Base-by-base conservation (phyloP, 441 rosid genomes). In the Erodium texanum region DNA sequence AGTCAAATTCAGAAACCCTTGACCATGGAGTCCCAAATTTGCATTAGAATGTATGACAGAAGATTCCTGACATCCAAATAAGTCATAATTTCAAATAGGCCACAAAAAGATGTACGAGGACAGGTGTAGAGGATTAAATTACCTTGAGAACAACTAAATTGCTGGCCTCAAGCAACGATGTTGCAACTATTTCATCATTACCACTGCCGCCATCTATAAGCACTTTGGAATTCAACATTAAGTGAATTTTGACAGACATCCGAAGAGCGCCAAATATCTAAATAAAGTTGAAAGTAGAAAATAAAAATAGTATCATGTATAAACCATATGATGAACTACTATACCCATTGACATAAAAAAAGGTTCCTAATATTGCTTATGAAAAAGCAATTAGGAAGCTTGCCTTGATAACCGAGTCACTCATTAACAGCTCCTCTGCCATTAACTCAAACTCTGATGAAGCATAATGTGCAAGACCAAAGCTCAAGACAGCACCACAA, bases 381-480 rank as follows among this genome's bases (percentile, higher is more conserved):
- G 29, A 27, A 27, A 27, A 27, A 27, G 29, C 29, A 1, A 27
- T 27, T 1, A n/a, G n/a, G n/a, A n/a, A n/a, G 77, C 84, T 80
- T 81, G 78, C 98, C 96, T 88, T 92, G 77, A 92, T 71, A 71
- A 73, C 73, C 41, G 98, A 88, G 68, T 92, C 88, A 36, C 95
- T 96, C 92, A 89, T 87, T 79, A 92, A 74, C 78, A 92, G 88
- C 72, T 89, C 98, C 83, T 96, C 98, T 24, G 96, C 95, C 85
- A 92, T 83, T 81, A 92, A 76, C 74, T 92, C 98, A 78, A 92
- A 92, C 76, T 85, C 96, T 0, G 96, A 92, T 24, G 89, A 78
- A 67, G 89, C 88, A 81, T 74, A 84, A 78, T 83, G 98, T 0
- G 86, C 82, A 79, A 89, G 88, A 64, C 96, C 98, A 80, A 92